These are phyloP conservation scores for Moesziomyces sp. DNA, from an alignment of 1,284 basidiomycete genomes.

Conservation along the genomic window DNA sequence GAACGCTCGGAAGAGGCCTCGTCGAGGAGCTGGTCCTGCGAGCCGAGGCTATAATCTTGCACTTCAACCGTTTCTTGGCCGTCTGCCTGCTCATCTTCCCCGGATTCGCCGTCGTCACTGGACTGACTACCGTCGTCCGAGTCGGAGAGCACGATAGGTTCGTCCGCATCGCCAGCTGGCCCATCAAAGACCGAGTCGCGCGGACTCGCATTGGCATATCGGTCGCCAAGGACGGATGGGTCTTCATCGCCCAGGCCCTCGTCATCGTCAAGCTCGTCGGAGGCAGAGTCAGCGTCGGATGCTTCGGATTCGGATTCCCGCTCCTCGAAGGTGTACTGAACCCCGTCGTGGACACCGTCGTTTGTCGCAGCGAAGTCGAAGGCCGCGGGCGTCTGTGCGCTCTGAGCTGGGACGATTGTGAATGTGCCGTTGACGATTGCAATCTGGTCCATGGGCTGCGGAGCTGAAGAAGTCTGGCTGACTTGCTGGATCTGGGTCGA, in stretches of 20 bases:
- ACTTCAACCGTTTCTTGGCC: neutral
- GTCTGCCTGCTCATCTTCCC: neutral
- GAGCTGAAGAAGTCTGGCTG: conserved; percentile 2
- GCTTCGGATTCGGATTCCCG: neutral
- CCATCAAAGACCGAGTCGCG: conserved; percentile 30
- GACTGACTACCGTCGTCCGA: conserved; percentile 25
- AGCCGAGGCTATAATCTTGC: neutral
- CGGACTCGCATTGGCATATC: conserved; percentile 8
- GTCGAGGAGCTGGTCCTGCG: neutral
- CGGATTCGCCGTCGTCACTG: conserved; percentile 1
- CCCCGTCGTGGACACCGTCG: neutral
- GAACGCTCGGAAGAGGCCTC: neutral
- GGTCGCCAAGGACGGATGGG: conserved; percentile 2
- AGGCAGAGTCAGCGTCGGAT: neutral
- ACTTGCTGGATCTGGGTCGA: neutral
- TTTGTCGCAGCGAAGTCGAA: neutral
- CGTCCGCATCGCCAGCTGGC: conserved; percentile 32
- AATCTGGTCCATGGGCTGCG: conserved; percentile 35
- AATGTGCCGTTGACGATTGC: conserved; percentile 34
- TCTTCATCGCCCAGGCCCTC: conserved; percentile 5
- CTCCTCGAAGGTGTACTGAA: conserved; percentile 7
- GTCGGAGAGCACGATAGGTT: conserved; percentile 47
- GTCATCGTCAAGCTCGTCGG: conserved; percentile 11
- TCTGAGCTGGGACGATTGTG: conserved; percentile 23
- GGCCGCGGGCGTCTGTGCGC: neutral